phyloP scores from a whole-genome alignment of 345 rosid species.

The Citrus inodora region DNA sequence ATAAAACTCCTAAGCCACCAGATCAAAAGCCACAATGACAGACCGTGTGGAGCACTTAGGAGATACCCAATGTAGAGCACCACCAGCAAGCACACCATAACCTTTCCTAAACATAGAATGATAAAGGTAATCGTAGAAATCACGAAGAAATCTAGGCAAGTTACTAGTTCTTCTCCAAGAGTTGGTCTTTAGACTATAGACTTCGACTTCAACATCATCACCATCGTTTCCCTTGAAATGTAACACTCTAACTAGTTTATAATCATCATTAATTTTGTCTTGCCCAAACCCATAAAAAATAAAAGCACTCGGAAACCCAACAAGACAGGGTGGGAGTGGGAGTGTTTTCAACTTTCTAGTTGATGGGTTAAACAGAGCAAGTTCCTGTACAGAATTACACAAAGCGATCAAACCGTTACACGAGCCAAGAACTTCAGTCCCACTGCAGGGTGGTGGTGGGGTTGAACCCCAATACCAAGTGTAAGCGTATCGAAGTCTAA shows the following conservation, averaged over 20 bases:
- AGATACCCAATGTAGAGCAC: slow-evolving; percentile 41
- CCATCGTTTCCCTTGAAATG: slow-evolving; percentile 15
- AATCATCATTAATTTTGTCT: slow-evolving; percentile 29
- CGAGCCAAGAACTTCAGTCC: slow-evolving; percentile 24
- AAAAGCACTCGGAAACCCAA: too few species aligned
- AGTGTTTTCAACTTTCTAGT: slow-evolving; percentile 23
- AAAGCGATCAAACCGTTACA: slow-evolving; percentile 41
- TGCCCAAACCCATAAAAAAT: slow-evolving; percentile 38
- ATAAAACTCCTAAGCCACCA: slow-evolving; percentile 16
- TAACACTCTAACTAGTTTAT: slow-evolving; percentile 33
- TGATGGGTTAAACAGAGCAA: slow-evolving; percentile 35
- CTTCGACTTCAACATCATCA: slow-evolving; percentile 19
- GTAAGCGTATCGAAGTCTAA: slow-evolving; percentile 18
- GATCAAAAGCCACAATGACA: slow-evolving; percentile 27
- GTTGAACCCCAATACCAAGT: too few species aligned
- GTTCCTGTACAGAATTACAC: slow-evolving; percentile 21
- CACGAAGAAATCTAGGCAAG: slow-evolving; percentile 18
- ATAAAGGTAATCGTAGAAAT: slow-evolving; percentile 20
- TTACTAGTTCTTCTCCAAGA: slow-evolving; percentile 32
- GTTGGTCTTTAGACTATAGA: slow-evolving; percentile 37
- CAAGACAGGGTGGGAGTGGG: neutral
- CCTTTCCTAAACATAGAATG: slow-evolving; percentile 26
- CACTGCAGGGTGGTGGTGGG: slow-evolving; percentile 15
- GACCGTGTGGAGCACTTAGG: slow-evolving; percentile 20
- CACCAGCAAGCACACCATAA: slow-evolving; percentile 32